Evolutionary conservation across 306 rosid genomes (phyloP), one percentile per base, ranked within the genome.

Genomic region (Boehmeria nivea): DNA sequence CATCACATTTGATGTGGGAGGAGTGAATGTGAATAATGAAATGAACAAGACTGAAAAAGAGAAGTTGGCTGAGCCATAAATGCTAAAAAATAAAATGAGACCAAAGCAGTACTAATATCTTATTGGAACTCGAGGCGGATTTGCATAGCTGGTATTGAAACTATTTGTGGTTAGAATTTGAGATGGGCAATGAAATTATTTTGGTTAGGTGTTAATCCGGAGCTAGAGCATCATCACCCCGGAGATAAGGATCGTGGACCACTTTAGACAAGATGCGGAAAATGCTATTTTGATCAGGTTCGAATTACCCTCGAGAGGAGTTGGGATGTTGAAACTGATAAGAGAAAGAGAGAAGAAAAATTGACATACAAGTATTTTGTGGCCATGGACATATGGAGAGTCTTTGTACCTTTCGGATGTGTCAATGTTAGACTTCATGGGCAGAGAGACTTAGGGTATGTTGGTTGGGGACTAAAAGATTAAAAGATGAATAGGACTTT

Each of bases 101-200:
- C 4, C 11, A 16, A 21, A 25, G 21, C 12, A n/a, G n/a, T n/a
- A n/a, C n/a, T n/a, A n/a, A n/a, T n/a, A n/a, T n/a, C n/a, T n/a
- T n/a, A n/a, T 6, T 52, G 42, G 38, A n/a, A n/a, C n/a, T n/a
- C n/a, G 18, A 63, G 47, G 18, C 12, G 37, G 48, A 51, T 33
- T 65, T 40, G 63, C 57, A 4, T 31, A 33, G 59, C 59, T 54
- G 69, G 37, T 61, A 51, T 60, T 28, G 22, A 55, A 64, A 65
- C 74, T 61, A 57, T 50, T 21, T 66, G 77, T 60, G 78, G 75
- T n/a, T n/a, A n/a, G n/a, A n/a, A n/a, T n/a, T n/a, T n/a, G n/a
- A n/a, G n/a, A n/a, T n/a, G n/a, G n/a, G n/a, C n/a, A n/a, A n/a
- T n/a, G n/a, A n/a, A n/a, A n/a, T n/a, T n/a, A n/a, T n/a, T n/a